phyloP scores from a whole-genome alignment of 495 filamentous ascomycete genomes.

The Pseudevernia furfuracea region DNA sequence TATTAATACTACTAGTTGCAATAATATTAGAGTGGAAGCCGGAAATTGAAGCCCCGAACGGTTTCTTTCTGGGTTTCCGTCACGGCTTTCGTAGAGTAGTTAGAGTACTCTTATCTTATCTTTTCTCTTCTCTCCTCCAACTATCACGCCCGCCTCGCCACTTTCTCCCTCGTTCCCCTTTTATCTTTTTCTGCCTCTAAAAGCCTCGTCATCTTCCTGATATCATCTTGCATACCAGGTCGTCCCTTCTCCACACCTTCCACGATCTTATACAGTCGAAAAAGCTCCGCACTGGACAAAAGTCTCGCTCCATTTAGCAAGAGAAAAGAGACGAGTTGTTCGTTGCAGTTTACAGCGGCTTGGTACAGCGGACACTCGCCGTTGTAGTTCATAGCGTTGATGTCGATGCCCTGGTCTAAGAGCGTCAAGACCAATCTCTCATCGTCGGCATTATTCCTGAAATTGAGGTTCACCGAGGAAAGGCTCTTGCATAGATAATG shows the following conservation, averaged over 20 bases:
- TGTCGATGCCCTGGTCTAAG: not conserved
- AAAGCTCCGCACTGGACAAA: not conserved
- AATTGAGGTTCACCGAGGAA: not conserved
- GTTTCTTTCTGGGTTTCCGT: too few relatives aligned
- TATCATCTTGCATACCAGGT: not conserved
- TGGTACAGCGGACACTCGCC: not conserved
- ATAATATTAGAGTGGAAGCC: too few relatives aligned
- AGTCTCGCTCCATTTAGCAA: not conserved
- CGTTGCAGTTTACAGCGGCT: not conserved
- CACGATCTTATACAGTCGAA: not conserved
- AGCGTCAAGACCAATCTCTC: not conserved
- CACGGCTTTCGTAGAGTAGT: too few relatives aligned
- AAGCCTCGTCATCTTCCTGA: not conserved
- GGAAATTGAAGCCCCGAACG: too few relatives aligned
- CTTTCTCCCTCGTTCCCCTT: not conserved
- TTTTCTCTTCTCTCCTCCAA: too few relatives aligned
- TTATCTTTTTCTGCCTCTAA: not conserved
- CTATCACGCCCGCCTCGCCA: not conserved
- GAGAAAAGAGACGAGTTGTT: not conserved
- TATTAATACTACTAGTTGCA: too few relatives aligned
- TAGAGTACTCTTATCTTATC: too few relatives aligned
- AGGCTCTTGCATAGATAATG: conserved; percentile 1
- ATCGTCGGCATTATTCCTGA: not conserved
- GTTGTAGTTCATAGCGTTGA: not conserved
- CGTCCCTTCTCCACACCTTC: not conserved